A percentile compares a stretch with the other conserved stretches of the same genome.
Conservation (phyloP, 2,329 filamentous ascomycete genomes). For the Xylariales sp. region DNA sequence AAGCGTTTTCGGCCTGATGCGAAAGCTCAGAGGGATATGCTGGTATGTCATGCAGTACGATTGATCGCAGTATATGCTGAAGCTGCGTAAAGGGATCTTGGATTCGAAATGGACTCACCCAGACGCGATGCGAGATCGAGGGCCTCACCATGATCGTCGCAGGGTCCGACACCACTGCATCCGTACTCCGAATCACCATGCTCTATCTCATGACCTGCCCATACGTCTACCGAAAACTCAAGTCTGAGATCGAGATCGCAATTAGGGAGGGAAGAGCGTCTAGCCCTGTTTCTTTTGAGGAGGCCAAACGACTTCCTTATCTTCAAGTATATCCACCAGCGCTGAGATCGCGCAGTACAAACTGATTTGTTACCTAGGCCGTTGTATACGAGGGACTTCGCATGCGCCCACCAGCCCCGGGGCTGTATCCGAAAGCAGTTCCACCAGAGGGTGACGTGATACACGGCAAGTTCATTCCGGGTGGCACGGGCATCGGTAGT, state of each 20-base stretch:
- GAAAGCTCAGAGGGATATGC: slow-evolving; percentile 15
- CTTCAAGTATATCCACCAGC: slow-evolving; percentile 15
- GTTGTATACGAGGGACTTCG: slow-evolving; percentile 31
- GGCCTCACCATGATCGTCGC: slow-evolving; percentile 17
- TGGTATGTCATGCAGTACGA: slow-evolving; percentile 13
- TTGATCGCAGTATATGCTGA: neutral
- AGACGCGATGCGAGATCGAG: slow-evolving; percentile 21
- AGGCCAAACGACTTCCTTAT: slow-evolving; percentile 26
- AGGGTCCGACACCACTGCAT: slow-evolving; percentile 45
- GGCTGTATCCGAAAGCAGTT: slow-evolving; percentile 19
- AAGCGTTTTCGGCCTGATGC: slow-evolving; percentile 11
- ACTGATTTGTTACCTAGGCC: slow-evolving; percentile 17
- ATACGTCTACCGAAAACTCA: slow-evolving; percentile 34
- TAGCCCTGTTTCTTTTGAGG: slow-evolving; percentile 16
- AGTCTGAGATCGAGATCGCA: slow-evolving; percentile 35
- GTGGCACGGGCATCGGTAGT: slow-evolving; percentile 31
- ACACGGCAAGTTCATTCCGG: slow-evolving; percentile 29
- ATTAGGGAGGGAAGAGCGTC: slow-evolving; percentile 24
- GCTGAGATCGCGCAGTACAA: neutral
- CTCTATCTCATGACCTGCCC: slow-evolving; percentile 42
- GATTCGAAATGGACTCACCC: slow-evolving; percentile 21
- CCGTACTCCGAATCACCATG: slow-evolving; percentile 40
- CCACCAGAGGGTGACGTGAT: slow-evolving; percentile 25
- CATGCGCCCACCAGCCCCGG: slow-evolving; percentile 26
- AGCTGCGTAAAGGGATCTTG: slow-evolving; percentile 18